Conservation (phyloP, 768 basidiomycete genomes). For the Basidioascus undulatus region DNA sequence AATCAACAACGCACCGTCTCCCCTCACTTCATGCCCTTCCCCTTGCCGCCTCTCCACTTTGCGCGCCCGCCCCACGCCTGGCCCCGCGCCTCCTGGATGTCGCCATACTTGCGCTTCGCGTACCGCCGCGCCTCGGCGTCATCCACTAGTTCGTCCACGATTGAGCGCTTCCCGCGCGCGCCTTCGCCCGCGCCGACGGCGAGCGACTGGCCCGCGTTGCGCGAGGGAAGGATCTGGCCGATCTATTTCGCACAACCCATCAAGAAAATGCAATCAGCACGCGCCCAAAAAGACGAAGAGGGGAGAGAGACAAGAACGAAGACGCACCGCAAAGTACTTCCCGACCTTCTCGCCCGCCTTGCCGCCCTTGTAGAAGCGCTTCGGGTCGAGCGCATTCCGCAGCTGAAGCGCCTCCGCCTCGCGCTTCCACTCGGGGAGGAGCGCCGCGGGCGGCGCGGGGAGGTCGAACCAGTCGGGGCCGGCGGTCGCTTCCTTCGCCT, state of each 20-base stretch:
- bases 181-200: constrained; percentile 44
- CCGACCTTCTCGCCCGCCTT: constrained; percentile 67
- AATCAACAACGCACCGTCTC: no score
- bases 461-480: constrained; percentile 73
- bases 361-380: constrained; percentile 46
- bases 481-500: no score
- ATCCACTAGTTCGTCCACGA: constrained; percentile 72
- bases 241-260: not conserved
- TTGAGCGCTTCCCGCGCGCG: constrained; percentile 39
- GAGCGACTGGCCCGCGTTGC: constrained; percentile 23
- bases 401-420: constrained; percentile 73
- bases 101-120: constrained; percentile 75
- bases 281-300: not conserved
- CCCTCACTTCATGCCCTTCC: constrained; percentile 32
- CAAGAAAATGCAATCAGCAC: not conserved
- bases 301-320: not conserved
- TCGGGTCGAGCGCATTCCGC: constrained; percentile 71
- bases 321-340: constrained; percentile 65
- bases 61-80: constrained; percentile 42
- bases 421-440: constrained; percentile 49
- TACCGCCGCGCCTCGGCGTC: constrained; percentile 67
- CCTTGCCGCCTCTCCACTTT: constrained; percentile 33
- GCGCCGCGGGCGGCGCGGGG: constrained; percentile 47
- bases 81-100: constrained; percentile 41
- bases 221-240: not conserved